A percentile compares a stretch with the other conserved stretches of the same genome.
phyloP scores from a whole-genome alignment of 805 yeast species.

The Maudiozyma pseudohumilis region DNA sequence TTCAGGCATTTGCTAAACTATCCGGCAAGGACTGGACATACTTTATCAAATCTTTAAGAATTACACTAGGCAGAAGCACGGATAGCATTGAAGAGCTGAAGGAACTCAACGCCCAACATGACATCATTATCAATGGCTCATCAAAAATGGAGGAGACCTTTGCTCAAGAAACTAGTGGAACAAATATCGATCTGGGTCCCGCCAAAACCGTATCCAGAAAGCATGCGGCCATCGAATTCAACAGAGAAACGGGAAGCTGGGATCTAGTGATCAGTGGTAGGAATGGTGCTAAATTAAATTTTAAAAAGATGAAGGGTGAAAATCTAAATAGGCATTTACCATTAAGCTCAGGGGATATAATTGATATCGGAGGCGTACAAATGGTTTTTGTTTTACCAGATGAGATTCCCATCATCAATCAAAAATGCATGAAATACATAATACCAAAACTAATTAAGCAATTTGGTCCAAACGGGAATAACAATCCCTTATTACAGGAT shows the following conservation, averaged over 20 bases:
- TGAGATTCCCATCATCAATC: slow-evolving; percentile 56
- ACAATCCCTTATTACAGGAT: slow-evolving; percentile 9
- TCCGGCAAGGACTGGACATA: slow-evolving; percentile 92
- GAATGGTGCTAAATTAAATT: slow-evolving; percentile 88
- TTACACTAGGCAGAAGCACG: slow-evolving; percentile 80
- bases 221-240: slow-evolving; percentile 78
- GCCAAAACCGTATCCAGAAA: slow-evolving; percentile 90
- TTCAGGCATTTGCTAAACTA: slow-evolving; percentile 94
- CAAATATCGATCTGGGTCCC: slow-evolving; percentile 83
- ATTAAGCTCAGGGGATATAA: slow-evolving; percentile 70
- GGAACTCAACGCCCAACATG: not conserved
- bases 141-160: not conserved
- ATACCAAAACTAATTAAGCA: slow-evolving; percentile 24
- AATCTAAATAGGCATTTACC: slow-evolving; percentile 38
- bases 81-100: slow-evolving; percentile 10
- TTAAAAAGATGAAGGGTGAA: slow-evolving; percentile 37
- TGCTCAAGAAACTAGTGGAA: not conserved
- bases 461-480: slow-evolving; percentile 17
- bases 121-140: not conserved
- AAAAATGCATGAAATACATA: slow-evolving; percentile 26
- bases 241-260: slow-evolving; percentile 67
- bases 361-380: slow-evolving; percentile 94
- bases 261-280: slow-evolving; percentile 74
- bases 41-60: slow-evolving; percentile 66
- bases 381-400: slow-evolving; percentile 98